Evolutionary conservation across 805 yeast genomes (phyloP).

Genomic region (Schwanniomyces yamadae): DNA sequence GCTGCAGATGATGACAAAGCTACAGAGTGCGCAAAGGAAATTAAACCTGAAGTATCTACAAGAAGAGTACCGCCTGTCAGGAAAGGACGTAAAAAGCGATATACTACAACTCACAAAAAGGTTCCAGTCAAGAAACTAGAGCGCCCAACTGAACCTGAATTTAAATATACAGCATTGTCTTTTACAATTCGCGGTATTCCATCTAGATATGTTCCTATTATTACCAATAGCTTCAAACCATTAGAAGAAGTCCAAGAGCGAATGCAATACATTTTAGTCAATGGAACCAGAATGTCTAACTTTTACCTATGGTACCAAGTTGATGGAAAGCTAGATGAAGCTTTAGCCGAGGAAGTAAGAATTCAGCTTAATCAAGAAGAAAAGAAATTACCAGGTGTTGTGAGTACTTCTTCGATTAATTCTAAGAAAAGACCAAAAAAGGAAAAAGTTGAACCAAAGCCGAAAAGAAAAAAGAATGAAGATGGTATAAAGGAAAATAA

Average conservation of each 20-base stretch:
- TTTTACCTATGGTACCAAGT: slow-evolving; percentile 81
- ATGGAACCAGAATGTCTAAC: slow-evolving; percentile 60
- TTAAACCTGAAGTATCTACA: slow-evolving; percentile 8
- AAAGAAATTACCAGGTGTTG: slow-evolving; percentile 40
- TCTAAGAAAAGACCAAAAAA: slow-evolving; percentile 35
- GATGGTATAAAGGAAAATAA: too few relatives aligned
- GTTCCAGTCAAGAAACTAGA: slow-evolving; percentile 21
- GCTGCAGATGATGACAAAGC: slow-evolving; percentile 5
- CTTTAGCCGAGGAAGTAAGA: slow-evolving; percentile 62
- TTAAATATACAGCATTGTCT: slow-evolving; percentile 60
- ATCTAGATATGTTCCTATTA: slow-evolving; percentile 57
- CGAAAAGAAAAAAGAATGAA: slow-evolving; percentile 14
- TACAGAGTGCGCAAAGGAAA: slow-evolving; percentile 6
- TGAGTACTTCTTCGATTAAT: slow-evolving; percentile 15
- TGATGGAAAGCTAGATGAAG: slow-evolving; percentile 71
- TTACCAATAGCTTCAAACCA: slow-evolving; percentile 63
- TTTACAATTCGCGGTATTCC: slow-evolving; percentile 68
- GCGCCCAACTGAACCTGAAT: slow-evolving; percentile 44
- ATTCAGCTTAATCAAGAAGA: slow-evolving; percentile 56
- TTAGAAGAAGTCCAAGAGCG: slow-evolving; percentile 52
- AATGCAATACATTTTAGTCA: slow-evolving; percentile 60
- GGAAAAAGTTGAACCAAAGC: slow-evolving; percentile 22
- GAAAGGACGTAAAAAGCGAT: slow-evolving; percentile 14
- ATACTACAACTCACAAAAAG: slow-evolving; percentile 7
- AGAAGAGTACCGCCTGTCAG: slow-evolving; percentile 18